Conservation (phyloP, 495 filamentous ascomycete genomes). For the Podospora appendiculata region DNA sequence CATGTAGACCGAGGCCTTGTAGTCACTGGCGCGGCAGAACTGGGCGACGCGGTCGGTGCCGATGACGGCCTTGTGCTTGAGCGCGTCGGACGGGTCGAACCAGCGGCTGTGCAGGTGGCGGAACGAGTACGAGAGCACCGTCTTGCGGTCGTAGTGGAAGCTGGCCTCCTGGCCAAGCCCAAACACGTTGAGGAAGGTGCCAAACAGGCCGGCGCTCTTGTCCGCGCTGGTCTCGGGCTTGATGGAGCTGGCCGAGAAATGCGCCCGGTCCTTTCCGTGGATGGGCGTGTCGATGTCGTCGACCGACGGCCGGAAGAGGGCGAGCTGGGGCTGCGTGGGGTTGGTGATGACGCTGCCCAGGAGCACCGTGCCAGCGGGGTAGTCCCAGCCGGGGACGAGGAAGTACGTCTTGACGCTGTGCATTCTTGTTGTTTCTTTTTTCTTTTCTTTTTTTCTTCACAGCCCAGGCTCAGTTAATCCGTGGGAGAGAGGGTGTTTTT, state of each 20-base stretch:
- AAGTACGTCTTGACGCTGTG: slow-evolving; percentile 6
- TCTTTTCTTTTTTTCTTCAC: background rate
- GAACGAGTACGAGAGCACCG: slow-evolving; percentile 7
- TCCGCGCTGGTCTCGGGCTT: background rate
- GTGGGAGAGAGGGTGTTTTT: background rate
- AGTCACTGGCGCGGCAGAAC: background rate
- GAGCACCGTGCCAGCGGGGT: background rate
- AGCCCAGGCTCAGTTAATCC: background rate
- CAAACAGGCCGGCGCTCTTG: background rate
- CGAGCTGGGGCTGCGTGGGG: slow-evolving; percentile 6
- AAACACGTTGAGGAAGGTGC: slow-evolving; percentile 5
- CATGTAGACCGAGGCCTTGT: slow-evolving; percentile 7
- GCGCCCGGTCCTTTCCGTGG: background rate
- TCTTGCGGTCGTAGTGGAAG: slow-evolving; percentile 8
- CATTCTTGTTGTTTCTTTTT: background rate
- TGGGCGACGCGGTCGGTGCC: slow-evolving; percentile 2
- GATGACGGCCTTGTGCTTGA: background rate
- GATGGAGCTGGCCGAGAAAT: background rate
- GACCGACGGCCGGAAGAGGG: slow-evolving; percentile 3
- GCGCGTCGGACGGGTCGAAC: background rate
- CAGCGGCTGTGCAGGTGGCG: background rate
- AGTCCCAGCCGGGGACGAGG: slow-evolving; percentile 9
- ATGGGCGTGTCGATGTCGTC: background rate
- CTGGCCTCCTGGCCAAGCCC: slow-evolving; percentile 9
- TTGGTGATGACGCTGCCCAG: slow-evolving; percentile 14